Base-by-base conservation (phyloP, 495 filamentous ascomycete species). In the Astrocystis sublimbata region DNA sequence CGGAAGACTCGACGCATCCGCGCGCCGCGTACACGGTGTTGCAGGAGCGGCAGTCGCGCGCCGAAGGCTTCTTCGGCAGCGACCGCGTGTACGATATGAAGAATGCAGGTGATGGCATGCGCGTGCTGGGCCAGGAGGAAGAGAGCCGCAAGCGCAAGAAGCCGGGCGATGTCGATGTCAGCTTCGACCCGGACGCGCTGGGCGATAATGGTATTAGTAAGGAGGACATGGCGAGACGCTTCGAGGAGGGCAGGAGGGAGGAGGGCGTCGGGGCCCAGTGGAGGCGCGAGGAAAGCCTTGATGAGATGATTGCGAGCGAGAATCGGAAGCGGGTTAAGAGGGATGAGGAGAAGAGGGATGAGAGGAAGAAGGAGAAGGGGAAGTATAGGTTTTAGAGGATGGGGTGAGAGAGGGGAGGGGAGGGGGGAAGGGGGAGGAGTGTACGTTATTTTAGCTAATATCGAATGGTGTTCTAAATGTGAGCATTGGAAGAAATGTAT, bases 271-370 rank as follows among this genome's bases (percentile, higher is more conserved):
- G 79, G 8, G 83, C 88, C 15, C 82, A 88, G 63, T 94, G 92
- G 86, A 85, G 84, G 17, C 91, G 93, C 74, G 90, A 96, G 73
- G 94, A 98, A 68, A 94, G 97, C 73, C 75, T 98, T 50, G 96
- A 88, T 71, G 89, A 96, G 69, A 97, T 98, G 93, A 97, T 98
- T 80, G 92, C 92, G 33, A 87, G 89, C 64, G 94, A 98, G 76
- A 92, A 88, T 71, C 84, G 91, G 58, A 97, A 97, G 79, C 81
- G 92, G 74, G 80, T 90, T 71, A 92, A 91, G 80, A 82, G 87
- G 64, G 92, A 97, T 63, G 89, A 93, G 73, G 90, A 96, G 73
- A 85, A 82, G 72, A 79, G 82, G 55, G 78, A 76, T 24, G 78
- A 82, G 63, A 77, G 69, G 70, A 79, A 73, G 65, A 75, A 65